Evolutionary conservation across 2,329 filamentous ascomycete genomes (phyloP).

Genomic region (Aphanocladium album): DNA sequence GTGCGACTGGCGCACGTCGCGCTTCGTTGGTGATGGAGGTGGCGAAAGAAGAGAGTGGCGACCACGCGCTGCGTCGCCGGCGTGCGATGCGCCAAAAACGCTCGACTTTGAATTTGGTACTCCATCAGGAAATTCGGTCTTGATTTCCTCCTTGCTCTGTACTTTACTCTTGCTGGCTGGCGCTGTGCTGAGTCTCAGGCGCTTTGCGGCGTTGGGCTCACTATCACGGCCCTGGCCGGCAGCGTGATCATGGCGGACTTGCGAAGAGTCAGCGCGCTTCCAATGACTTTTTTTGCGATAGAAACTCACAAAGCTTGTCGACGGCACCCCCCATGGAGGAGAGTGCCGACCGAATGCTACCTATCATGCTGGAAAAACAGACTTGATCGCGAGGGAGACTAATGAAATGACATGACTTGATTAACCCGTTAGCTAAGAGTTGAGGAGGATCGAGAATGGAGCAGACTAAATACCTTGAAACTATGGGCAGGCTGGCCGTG

Average conservation of each 20-base stretch:
- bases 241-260: slow-evolving; percentile 6
- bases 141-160: neutral
- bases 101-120: neutral
- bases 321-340: slow-evolving; percentile 3
- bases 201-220: neutral
- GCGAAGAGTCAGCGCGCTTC: neutral
- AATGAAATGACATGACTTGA: neutral
- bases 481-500: neutral
- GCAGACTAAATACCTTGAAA: neutral
- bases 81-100: neutral
- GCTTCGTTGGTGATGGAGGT: neutral
- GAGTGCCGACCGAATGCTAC: slow-evolving; percentile 7
- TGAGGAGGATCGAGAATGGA: neutral
- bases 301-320: neutral
- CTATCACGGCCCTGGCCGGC: neutral
- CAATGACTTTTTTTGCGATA: neutral
- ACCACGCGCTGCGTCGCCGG: neutral
- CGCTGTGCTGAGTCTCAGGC: slow-evolving; percentile 5
- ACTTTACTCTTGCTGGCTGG: neutral
- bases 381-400: neutral
- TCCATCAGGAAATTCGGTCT: neutral
- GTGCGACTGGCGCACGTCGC: neutral
- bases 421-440: neutral
- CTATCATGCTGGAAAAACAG: slow-evolving; percentile 6
- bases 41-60: neutral